A percentile compares a stretch with the other conserved stretches of the same genome.
These are phyloP conservation scores for Capronia coronata DNA, from an alignment of 2,329 filamentous ascomycete genomes.

Conservation along the genomic window DNA sequence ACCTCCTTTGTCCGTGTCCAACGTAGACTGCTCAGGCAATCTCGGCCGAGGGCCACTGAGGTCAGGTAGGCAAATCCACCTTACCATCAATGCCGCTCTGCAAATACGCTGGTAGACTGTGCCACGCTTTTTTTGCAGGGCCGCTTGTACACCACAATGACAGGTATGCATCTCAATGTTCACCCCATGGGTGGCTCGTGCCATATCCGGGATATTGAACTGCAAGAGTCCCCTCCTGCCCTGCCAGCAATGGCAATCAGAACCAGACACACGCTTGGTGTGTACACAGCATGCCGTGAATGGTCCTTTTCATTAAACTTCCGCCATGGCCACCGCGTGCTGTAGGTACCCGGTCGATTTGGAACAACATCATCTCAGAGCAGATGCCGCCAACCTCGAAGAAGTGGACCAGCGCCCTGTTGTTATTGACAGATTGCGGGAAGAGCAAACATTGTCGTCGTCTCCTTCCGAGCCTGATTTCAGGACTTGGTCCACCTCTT, in stretches of 20 bases:
- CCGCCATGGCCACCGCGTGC: constrained; percentile 4
- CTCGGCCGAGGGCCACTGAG: too few relatives aligned
- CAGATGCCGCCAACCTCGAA: background rate
- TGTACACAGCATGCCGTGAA: background rate
- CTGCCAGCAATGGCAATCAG: background rate
- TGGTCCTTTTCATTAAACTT: constrained; percentile 15
- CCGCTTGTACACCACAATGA: background rate
- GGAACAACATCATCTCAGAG: constrained; percentile 7
- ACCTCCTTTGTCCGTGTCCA: too few relatives aligned
- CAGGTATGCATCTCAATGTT: background rate
- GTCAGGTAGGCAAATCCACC: too few relatives aligned
- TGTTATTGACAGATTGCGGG: constrained; percentile 1
- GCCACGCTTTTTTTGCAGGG: too few relatives aligned
- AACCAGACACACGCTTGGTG: background rate
- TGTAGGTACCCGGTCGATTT: constrained; percentile 23
- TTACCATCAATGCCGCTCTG: too few relatives aligned
- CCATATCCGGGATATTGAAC: background rate
- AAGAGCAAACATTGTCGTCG: background rate
- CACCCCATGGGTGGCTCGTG: background rate
- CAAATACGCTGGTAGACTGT: too few relatives aligned
- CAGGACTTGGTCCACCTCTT: background rate
- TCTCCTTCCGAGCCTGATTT: background rate
- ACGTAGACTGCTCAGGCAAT: too few relatives aligned
- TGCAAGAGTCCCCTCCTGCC: background rate
- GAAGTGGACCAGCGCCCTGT: background rate